Percentiles rank a stretch among this genome's conserved stretches.
Conservation (phyloP, 768 basidiomycete genomes). For the Leccinum rimulosum region DNA sequence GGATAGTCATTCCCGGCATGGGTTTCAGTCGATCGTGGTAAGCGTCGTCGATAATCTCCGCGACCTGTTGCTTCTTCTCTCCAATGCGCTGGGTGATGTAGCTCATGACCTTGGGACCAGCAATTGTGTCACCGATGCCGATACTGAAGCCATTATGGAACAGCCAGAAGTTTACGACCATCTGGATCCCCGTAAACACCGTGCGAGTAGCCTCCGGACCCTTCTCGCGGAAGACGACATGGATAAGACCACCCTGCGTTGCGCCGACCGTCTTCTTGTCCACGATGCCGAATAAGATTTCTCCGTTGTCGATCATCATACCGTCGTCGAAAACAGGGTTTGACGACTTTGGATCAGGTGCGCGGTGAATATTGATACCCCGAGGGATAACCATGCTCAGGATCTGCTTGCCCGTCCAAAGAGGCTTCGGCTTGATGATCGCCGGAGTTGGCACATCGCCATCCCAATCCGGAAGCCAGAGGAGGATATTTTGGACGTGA, state of each 20-base stretch:
- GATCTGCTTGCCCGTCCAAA: slow-evolving; percentile 98
- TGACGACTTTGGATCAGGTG: slow-evolving; percentile 72
- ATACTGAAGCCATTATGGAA: slow-evolving; percentile 99
- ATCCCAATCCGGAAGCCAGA: slow-evolving; percentile 99
- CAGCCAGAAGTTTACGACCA: slow-evolving; percentile 97
- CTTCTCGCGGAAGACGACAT: slow-evolving; percentile 97
- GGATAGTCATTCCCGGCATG: slow-evolving; percentile 97
- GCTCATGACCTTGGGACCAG: slow-evolving; percentile 84
- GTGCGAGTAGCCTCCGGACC: slow-evolving; percentile 88
- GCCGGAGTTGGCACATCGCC: slow-evolving; percentile 89
- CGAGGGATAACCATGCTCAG: slow-evolving; percentile 89
- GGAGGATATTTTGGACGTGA: slow-evolving; percentile 93
- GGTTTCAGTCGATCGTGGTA: slow-evolving; percentile 86
- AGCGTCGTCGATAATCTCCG: slow-evolving; percentile 75
- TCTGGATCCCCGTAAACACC: slow-evolving; percentile 92
- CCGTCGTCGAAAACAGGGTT: slow-evolving; percentile 91
- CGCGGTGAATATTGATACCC: slow-evolving; percentile 89
- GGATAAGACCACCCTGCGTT: slow-evolving; percentile 89
- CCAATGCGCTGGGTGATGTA: slow-evolving; percentile 82
- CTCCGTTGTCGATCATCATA: slow-evolving; percentile 95
- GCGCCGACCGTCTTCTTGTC: slow-evolving; percentile 99
- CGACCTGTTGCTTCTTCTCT: slow-evolving; percentile 77
- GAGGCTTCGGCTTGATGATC: slow-evolving; percentile 92
- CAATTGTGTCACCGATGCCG: slow-evolving; percentile 98
- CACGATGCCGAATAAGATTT: slow-evolving; percentile 91